Base-by-base conservation (phyloP, 805 yeast genomes). In the Kluyveromyces aestuarii region DNA sequence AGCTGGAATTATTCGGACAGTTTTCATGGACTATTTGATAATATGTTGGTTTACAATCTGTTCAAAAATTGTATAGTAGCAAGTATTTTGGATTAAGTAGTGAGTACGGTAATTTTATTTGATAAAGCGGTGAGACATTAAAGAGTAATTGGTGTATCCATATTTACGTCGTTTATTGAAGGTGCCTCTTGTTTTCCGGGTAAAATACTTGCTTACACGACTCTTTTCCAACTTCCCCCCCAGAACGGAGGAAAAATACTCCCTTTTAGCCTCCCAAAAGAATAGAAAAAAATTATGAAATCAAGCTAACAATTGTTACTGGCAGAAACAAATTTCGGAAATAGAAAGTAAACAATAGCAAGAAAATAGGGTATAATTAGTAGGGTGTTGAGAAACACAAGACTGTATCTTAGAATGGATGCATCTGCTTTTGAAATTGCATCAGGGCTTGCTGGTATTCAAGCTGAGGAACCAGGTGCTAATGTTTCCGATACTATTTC, bases 351-450 rank as follows among this genome's bases (percentile, higher is more conserved):
- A 30, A 11, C 14, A 30, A 30, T 30, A 30, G 35, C 14, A 30
- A 30, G 35, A 30, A 30, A 7, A 30, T 30, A 30, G 35, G 35
- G 35, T 30, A 30, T 8, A 10, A 10, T 30, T 7, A 21, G 8
- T 13, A 30, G 7, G 35, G 14, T 7, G 14, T 55, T 74, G 74
- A 13, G 54, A 59, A 41, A 54, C 54, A 33, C 58, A 57, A 43
- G 61, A 56, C 47, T 51, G 58, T 37, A 55, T 30, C 21, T 13
- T 45, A 33, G 41, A 55, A 52, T 48, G 56, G 45, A 41, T 44
- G 18, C 36, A 51, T 50, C 48, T 55, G 41, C 47, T 63, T 52
- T 46, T 42, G 45, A 44, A 40, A 41, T 36, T 10, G 39, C 41
- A 14, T 16, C 45, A 30, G 45, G 45, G 14, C 36, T 43, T 8